These are phyloP conservation scores for Clathrospora elynae DNA, from an alignment of 2,329 filamentous ascomycete species.

Conservation along the genomic window DNA sequence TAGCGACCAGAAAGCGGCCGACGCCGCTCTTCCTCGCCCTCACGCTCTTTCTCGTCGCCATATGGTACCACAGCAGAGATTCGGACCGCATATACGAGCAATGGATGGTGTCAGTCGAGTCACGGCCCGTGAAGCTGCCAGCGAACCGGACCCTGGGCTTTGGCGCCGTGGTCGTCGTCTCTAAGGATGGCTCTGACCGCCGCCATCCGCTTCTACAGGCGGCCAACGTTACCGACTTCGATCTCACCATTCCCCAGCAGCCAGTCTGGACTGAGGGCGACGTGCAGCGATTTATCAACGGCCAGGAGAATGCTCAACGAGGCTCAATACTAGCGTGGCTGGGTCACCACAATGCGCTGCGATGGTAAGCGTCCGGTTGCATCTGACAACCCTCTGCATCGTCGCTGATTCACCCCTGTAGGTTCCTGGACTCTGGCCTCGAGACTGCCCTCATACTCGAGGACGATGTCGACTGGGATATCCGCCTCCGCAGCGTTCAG, in stretches of 20 bases:
- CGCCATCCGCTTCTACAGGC: constrained; percentile 49
- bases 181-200: constrained; percentile 48
- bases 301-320: constrained; percentile 41
- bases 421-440: constrained; percentile 51
- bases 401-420: constrained; percentile 26
- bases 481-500: constrained; percentile 51
- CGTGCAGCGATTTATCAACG: constrained; percentile 45
- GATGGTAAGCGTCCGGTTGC: constrained; percentile 37
- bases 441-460: constrained; percentile 53
- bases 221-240: constrained; percentile 51
- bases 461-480: constrained; percentile 55
- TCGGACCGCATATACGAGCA: constrained; percentile 37
- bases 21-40: constrained; percentile 37
- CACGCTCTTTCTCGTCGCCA: constrained; percentile 32
- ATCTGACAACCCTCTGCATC: constrained; percentile 17
- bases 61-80: constrained; percentile 37
- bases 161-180: constrained; percentile 51
- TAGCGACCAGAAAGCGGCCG: constrained; percentile 41
- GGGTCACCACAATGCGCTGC: constrained; percentile 51
- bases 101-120: constrained; percentile 34
- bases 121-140: constrained; percentile 31
- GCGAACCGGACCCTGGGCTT: constrained; percentile 49
- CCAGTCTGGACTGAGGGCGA: constrained; percentile 51
- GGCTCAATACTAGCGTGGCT: constrained; percentile 54
- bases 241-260: constrained; percentile 51